Conservation (phyloP, 192 early-diverging fungal species). For the Piromyces finnis region DNA sequence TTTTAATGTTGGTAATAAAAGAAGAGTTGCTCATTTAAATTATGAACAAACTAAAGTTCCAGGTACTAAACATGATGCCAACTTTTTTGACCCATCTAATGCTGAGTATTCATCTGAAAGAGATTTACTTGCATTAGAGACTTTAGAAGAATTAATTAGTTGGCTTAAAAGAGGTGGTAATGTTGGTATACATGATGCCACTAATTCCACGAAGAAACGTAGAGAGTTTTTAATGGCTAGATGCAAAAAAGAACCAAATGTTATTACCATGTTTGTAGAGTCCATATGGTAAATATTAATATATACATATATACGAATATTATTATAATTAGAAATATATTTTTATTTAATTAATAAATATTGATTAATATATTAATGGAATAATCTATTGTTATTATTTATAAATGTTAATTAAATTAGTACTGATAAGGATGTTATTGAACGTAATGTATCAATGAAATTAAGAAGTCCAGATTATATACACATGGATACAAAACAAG, state of each 20-base stretch:
- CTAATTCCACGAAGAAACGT: constrained; percentile 76
- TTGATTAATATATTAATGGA: no score
- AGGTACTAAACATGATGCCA: constrained; percentile 47
- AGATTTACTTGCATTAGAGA: constrained; percentile 78
- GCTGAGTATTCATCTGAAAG: constrained; percentile 48
- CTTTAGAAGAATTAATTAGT: constrained; percentile 70
- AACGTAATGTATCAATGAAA: constrained; percentile 76
- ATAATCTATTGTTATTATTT: no score
- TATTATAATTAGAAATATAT: no score
- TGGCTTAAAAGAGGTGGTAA: constrained; percentile 64
- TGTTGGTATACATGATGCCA: constrained; percentile 54
- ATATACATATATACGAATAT: no score
- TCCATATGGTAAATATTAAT: not conserved
- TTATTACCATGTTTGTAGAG: constrained; percentile 42
- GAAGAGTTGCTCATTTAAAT: constrained; percentile 41
- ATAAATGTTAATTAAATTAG: constrained; percentile 47
- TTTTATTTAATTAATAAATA: no score
- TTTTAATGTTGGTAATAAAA: constrained; percentile 91
- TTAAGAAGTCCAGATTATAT: constrained; percentile 87
- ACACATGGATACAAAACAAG: constrained; percentile 57
- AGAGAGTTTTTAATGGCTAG: constrained; percentile 11
- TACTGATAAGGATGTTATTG: constrained; percentile 51
- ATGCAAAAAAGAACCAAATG: constrained; percentile 34
- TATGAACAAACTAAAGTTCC: constrained; percentile 7
- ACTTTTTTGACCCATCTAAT: constrained; percentile 92